Evolutionary conservation across 768 basidiomycete genomes (phyloP).

Genomic region (Tricholoma terreum): DNA sequence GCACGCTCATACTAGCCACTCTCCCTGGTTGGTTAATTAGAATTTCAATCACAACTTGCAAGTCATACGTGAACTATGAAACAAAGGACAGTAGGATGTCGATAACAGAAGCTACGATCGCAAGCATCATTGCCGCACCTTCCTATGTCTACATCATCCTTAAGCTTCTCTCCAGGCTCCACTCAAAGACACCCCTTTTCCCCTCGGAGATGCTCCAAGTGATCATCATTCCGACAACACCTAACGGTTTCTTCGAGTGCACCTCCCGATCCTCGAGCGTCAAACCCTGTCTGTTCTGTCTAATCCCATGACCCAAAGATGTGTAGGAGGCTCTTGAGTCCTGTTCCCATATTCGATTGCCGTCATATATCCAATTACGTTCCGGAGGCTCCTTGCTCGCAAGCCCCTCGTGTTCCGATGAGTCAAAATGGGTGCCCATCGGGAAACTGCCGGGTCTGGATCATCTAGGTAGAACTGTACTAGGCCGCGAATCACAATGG

Average conservation of each 20-base stretch:
- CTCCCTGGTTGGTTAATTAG: too few species aligned
- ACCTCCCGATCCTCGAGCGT: constrained; percentile 23
- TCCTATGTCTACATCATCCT: background rate
- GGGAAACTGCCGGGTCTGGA: constrained; percentile 20
- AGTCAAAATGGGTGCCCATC: constrained; percentile 30
- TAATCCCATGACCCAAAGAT: constrained; percentile 29
- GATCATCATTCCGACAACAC: constrained; percentile 23
- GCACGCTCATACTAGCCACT: too few species aligned
- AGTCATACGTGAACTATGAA: too few species aligned
- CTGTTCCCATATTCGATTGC: constrained; percentile 30
- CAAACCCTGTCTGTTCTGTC: constrained; percentile 23
- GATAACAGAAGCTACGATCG: background rate
- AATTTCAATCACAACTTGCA: too few species aligned
- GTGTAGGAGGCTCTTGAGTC: constrained; percentile 22
- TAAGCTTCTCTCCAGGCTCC: constrained; percentile 13
- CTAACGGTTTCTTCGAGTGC: constrained; percentile 22
- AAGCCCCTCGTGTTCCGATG: too few species aligned
- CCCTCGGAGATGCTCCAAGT: constrained; percentile 12
- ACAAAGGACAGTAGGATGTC: too few species aligned
- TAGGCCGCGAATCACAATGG: background rate
- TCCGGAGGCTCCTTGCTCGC: constrained; percentile 31
- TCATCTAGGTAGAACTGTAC: constrained; percentile 31
- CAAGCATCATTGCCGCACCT: background rate
- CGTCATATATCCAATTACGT: constrained; percentile 32
- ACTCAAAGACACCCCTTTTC: constrained; percentile 17